Conservation (phyloP, 495 filamentous ascomycete genomes). For the Penicillium lividum region DNA sequence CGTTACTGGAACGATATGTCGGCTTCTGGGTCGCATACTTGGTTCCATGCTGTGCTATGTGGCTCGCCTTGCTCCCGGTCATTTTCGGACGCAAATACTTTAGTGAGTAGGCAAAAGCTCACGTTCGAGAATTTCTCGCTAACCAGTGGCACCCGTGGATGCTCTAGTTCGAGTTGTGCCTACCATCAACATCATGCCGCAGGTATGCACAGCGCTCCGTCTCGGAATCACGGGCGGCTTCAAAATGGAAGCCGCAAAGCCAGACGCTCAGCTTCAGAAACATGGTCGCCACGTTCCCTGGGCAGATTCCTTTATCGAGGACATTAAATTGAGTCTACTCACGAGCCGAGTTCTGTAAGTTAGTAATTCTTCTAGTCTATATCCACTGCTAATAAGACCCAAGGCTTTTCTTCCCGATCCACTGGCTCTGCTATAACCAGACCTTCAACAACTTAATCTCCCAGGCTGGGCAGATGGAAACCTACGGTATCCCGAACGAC, state of each 20-base stretch:
- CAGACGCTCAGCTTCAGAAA: conserved; percentile 24
- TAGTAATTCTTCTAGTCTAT: not conserved
- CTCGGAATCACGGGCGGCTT: conserved; percentile 23
- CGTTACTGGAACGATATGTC: conserved; percentile 45
- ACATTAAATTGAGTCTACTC: conserved; percentile 32
- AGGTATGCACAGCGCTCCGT: not conserved
- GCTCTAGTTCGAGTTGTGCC: conserved; percentile 1
- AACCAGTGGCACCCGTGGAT: not conserved
- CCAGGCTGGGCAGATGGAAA: conserved; percentile 54
- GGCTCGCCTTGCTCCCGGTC: conserved; percentile 33
- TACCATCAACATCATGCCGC: not conserved
- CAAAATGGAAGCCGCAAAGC: conserved; percentile 27
- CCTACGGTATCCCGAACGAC: conserved; percentile 28
- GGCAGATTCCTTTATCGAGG: conserved; percentile 51
- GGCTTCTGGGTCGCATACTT: conserved; percentile 52
- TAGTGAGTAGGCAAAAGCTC: conserved; percentile 12
- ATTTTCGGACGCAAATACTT: conserved; percentile 25
- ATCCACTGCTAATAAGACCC: not conserved
- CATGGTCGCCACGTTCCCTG: conserved; percentile 27
- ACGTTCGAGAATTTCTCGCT: not conserved
- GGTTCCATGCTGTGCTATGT: conserved; percentile 29
- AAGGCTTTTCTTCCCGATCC: conserved; percentile 28
- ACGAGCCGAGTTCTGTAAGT: conserved; percentile 45
- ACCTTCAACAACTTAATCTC: conserved; percentile 55
- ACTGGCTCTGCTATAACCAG: conserved; percentile 33